A percentile compares a stretch with the other conserved stretches of the same genome.
Evolutionary conservation across 1,139 yeast species (phyloP).

Genomic region (Sugiyamaella novakii): DNA sequence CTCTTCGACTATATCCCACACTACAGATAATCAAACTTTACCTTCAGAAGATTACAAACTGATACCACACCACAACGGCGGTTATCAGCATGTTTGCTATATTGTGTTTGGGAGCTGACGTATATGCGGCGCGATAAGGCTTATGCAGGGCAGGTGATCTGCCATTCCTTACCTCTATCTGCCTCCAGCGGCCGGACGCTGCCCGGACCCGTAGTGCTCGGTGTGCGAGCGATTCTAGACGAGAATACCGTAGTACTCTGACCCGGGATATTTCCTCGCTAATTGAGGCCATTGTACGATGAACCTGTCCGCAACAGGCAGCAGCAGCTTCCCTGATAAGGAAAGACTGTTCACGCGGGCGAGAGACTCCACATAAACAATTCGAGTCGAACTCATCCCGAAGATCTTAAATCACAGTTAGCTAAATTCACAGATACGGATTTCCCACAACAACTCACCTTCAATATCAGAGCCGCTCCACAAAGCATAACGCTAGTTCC

Average conservation of each 20-base stretch:
- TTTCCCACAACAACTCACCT: no score
- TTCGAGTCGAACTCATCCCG: slow-evolving; percentile 57
- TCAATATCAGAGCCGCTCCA: slow-evolving; percentile 57
- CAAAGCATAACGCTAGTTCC: slow-evolving; percentile 87
- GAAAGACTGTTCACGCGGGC: slow-evolving; percentile 76
- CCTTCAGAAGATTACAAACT: no score
- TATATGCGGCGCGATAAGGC: slow-evolving; percentile 8
- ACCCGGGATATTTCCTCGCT: slow-evolving; percentile 54
- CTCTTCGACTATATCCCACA: no score
- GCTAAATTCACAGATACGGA: no score
- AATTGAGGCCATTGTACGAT: slow-evolving; percentile 90
- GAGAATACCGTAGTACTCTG: slow-evolving; percentile 77
- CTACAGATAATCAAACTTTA: no score
- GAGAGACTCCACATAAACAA: slow-evolving; percentile 66
- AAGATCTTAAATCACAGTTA: no score
- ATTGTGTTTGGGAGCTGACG: no score
- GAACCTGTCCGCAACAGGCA: slow-evolving; percentile 73
- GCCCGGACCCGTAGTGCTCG: no score
- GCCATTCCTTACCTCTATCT: no score
- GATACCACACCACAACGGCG: no score
- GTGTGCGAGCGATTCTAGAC: slow-evolving; percentile 46
- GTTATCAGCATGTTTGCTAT: no score
- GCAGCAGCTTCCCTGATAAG: slow-evolving; percentile 68
- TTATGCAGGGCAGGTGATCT: no score
- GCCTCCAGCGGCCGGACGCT: slow-evolving; percentile 1